Conservation (phyloP, 2,329 filamentous ascomycete species). For the Fusarium hostae region DNA sequence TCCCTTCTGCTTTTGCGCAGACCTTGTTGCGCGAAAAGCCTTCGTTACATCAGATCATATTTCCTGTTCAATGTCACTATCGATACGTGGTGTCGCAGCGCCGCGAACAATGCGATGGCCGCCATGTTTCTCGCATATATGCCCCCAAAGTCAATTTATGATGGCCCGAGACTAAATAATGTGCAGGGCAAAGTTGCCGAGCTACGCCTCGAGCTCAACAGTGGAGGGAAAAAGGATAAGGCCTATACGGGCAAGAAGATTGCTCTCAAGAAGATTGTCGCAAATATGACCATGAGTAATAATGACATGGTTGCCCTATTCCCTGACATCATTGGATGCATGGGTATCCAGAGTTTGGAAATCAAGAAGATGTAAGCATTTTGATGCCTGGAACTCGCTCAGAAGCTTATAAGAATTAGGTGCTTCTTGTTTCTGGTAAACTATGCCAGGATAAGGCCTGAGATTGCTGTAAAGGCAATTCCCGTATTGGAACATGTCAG, state of each 20-base stretch:
- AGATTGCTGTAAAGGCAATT: slow-evolving; percentile 92
- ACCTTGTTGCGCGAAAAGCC: not conserved
- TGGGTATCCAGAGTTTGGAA: slow-evolving; percentile 93
- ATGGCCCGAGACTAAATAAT: slow-evolving; percentile 64
- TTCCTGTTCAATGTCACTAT: slow-evolving; percentile 21
- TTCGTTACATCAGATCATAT: not conserved
- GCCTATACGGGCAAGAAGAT: slow-evolving; percentile 96
- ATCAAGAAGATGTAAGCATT: slow-evolving; percentile 95
- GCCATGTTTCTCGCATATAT: slow-evolving; percentile 66
- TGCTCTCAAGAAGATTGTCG: slow-evolving; percentile 98
- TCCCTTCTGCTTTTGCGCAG: not conserved
- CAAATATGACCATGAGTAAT: slow-evolving; percentile 99
- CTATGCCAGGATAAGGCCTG: slow-evolving; percentile 93
- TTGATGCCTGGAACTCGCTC: not conserved
- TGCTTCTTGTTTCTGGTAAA: slow-evolving; percentile 98
- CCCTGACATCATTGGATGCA: slow-evolving; percentile 93
- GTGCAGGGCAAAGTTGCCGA: slow-evolving; percentile 98
- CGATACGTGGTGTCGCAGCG: slow-evolving; percentile 5
- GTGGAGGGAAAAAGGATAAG: slow-evolving; percentile 97
- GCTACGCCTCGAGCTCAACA: slow-evolving; percentile 92
- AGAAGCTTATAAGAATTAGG: slow-evolving; percentile 62
- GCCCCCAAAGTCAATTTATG: slow-evolving; percentile 55
- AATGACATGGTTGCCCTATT: slow-evolving; percentile 99
- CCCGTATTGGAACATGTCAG: slow-evolving; percentile 84
- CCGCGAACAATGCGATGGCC: slow-evolving; percentile 35